phyloP scores from a whole-genome alignment of 1,284 basidiomycete genomes.

The Irpex rosettiformis region DNA sequence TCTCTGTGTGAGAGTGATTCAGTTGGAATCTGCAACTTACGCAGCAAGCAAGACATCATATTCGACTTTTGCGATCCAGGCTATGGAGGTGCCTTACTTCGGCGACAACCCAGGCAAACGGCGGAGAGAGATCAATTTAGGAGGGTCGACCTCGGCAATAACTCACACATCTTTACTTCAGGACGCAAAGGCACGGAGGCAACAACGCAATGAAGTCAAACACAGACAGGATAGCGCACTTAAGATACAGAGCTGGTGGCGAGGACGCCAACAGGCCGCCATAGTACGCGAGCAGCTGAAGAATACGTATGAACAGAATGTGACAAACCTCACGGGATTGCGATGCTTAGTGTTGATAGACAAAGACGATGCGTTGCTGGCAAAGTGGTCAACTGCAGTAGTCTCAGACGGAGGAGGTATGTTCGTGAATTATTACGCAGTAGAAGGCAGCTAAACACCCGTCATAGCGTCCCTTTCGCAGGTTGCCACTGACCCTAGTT shows the following conservation, averaged over 20 bases:
- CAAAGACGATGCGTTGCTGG: slow-evolving; percentile 50
- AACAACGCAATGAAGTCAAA: slow-evolving; percentile 54
- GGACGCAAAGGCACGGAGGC: slow-evolving; percentile 55
- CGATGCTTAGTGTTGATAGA: slow-evolving; percentile 60
- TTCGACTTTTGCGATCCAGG: not conserved
- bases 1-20: not conserved
- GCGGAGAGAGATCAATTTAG: slow-evolving; percentile 73
- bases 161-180: slow-evolving; percentile 56
- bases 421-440: not conserved
- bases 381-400: slow-evolving; percentile 47
- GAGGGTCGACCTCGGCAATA: slow-evolving; percentile 49
- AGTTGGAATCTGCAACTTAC: not conserved
- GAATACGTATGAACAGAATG: slow-evolving; percentile 44
- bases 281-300: slow-evolving; percentile 40
- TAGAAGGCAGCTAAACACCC: not conserved
- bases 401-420: slow-evolving; percentile 38
- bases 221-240: slow-evolving; percentile 53
- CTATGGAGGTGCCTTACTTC: slow-evolving; percentile 35
- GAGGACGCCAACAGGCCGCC: slow-evolving; percentile 42
- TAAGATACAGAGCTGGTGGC: slow-evolving; percentile 68
- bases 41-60: not conserved
- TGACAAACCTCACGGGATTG: slow-evolving; percentile 49
- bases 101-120: slow-evolving; percentile 39
- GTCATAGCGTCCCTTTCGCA: slow-evolving; percentile 39
- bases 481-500: slow-evolving; percentile 41